Base-by-base conservation (phyloP, 2,329 filamentous ascomycete species). In the Coniochaeta sp. region DNA sequence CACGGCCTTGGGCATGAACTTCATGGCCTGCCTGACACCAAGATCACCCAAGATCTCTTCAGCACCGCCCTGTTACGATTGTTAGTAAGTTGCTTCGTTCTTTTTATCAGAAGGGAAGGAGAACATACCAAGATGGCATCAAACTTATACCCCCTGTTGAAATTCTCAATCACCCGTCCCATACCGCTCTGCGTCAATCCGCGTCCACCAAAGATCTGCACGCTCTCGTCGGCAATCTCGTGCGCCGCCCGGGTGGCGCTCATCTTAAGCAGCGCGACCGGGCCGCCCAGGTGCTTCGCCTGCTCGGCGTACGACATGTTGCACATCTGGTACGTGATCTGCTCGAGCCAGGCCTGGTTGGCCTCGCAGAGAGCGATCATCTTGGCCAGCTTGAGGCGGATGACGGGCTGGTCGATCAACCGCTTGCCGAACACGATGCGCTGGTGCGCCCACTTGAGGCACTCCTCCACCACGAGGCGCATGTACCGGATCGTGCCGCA, bases 391-490 rank as follows among this genome's bases (percentile, higher is more conserved):
- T 95, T 95, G 63, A 88, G 84, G 18, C 85, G 79, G 61, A 95
- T 91, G 42, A 89, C 87, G 22, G 89, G 87, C 63, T 95, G 89
- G 62, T 90, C 84, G 58, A 92, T 86, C 35, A 95, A 77, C 26
- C 84, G 84, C 75, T 92, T 92, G 64, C 82, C 82, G 65, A 94
- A 94, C 57, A 95, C 88, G 24, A 91, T 76, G 48, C 89, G 84
- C 71, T 95, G 91, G 72, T 94, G 89, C 28, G 84, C 78, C 90
- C 91, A 96, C 67, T 94, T 94, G 56, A 95, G 72, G 61, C 84
- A 92, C 65, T 95, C 89, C 67, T 95, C 89, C 12, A 89, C 83
- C 13, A 92, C 79, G 1, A 78, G 78, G 56, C 88, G 79, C 51
- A 77, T 82, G 68, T 79, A 76, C 49, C 87, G 83, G 54, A 85